A percentile compares a stretch with the other conserved stretches of the same genome.
These are phyloP conservation scores for Trametes pubescens DNA, from an alignment of 1,284 basidiomycete species.

Conservation along the genomic window DNA sequence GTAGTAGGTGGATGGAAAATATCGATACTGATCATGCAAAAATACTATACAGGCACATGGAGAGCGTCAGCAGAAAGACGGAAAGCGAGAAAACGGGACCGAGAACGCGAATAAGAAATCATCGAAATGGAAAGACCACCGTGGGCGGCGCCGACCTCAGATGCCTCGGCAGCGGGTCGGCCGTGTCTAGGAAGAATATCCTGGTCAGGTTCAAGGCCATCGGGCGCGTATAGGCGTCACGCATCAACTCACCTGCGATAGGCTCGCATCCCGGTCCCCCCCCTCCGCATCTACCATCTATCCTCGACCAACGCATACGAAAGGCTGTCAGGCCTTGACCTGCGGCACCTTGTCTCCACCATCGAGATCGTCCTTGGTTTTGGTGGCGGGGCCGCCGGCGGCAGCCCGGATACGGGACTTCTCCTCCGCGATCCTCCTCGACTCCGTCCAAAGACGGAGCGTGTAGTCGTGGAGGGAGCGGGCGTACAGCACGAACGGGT, in stretches of 20 bases:
- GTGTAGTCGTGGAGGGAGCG: conserved; percentile 74
- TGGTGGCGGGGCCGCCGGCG: conserved; percentile 23
- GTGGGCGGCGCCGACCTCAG: background rate
- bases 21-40: conserved; percentile 21
- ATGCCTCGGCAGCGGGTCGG: background rate
- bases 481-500: conserved; percentile 60
- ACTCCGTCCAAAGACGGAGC: conserved; percentile 71
- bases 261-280: background rate
- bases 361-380: conserved; percentile 28
- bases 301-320: background rate
- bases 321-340: conserved; percentile 16
- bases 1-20: conserved; percentile 13
- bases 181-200: background rate
- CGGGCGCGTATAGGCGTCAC: background rate
- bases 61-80: conserved; percentile 14
- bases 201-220: background rate
- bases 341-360: conserved; percentile 22
- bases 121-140: background rate
- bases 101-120: conserved; percentile 13
- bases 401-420: conserved; percentile 46
- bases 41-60: conserved; percentile 19
- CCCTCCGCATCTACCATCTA: background rate
- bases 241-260: conserved; percentile 2
- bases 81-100: conserved; percentile 11
- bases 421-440: conserved; percentile 65